A percentile compares a stretch with the other conserved stretches of the same genome.
Conservation (phyloP, 1,284 basidiomycete species). For the Sporisorium reilianum region DNA sequence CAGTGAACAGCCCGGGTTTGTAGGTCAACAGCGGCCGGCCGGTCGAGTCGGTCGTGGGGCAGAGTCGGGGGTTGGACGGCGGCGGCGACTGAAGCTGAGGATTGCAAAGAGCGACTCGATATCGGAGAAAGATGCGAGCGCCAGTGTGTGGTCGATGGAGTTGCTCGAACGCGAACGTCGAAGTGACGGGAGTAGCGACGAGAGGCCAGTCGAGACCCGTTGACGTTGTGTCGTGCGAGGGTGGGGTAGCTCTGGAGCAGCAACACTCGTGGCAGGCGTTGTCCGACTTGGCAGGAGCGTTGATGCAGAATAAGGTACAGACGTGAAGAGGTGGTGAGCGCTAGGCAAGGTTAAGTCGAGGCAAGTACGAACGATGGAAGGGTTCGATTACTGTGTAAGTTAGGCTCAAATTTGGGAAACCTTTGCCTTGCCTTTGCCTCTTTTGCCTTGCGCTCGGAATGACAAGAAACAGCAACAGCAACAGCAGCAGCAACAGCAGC, state of each 20-base stretch:
- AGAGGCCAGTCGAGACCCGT: not conserved
- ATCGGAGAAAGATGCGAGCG: not conserved
- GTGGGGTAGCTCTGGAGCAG: too few relatives aligned
- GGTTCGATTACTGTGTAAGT: not conserved
- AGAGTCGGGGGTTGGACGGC: constrained; percentile 2
- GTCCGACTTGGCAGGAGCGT: constrained; percentile 5
- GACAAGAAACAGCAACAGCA: not conserved
- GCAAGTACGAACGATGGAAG: not conserved
- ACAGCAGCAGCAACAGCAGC: not conserved
- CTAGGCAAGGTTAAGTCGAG: constrained; percentile 3
- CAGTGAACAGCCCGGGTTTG: not conserved
- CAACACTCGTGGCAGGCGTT: not conserved
- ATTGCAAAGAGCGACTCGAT: not conserved
- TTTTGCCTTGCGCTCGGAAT: not conserved
- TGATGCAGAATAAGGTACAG: constrained; percentile 2
- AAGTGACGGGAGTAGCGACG: not conserved
- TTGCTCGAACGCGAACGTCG: constrained; percentile 3
- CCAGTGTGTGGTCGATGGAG: not conserved
- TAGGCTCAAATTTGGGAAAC: not conserved
- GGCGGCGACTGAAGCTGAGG: constrained; percentile 7
- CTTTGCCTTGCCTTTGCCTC: not conserved
- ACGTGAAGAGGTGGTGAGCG: not conserved
- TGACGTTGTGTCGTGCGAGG: not conserved
- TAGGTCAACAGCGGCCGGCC: not conserved
- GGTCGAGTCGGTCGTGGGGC: not conserved